These are phyloP conservation scores for Aspergillus mulundensis DNA, from an alignment of 495 filamentous ascomycete species.

Conservation along the genomic window DNA sequence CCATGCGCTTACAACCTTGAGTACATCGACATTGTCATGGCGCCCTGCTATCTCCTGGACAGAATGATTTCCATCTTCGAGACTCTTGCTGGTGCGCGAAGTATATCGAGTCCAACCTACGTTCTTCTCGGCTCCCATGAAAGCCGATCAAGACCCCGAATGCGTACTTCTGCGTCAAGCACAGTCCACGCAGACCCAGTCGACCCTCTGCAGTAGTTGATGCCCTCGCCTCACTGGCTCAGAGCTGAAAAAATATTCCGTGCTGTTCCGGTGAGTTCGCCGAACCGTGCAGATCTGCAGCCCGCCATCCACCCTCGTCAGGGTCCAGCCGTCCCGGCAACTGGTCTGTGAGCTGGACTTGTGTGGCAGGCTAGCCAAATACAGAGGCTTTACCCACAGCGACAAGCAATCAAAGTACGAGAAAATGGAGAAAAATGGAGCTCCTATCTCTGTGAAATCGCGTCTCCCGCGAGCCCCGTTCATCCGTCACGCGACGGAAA, in stretches of 20 bases:
- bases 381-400: neutral
- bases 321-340: slow-evolving; percentile 14
- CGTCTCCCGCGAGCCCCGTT: neutral
- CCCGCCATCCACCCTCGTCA: slow-evolving; percentile 1
- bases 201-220: neutral
- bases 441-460: neutral
- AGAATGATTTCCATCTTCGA: neutral
- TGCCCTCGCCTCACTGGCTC: slow-evolving; percentile 3
- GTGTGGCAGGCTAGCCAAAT: slow-evolving; percentile 1
- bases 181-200: neutral
- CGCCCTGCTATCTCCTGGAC: neutral
- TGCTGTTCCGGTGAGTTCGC: neutral
- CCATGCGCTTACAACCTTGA: no score
- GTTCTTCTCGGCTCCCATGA: neutral
- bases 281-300: slow-evolving; percentile 11
- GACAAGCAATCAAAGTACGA: slow-evolving; percentile 1
- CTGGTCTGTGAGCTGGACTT: neutral
- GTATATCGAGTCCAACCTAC: neutral
- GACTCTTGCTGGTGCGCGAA: neutral
- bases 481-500: slow-evolving; percentile 5
- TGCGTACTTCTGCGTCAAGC: neutral
- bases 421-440: neutral
- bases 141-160: neutral
- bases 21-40: neutral
- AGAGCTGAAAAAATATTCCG: neutral